Conservation (phyloP, 805 yeast genomes). For the Kodamaea kaohsiungensis region DNA sequence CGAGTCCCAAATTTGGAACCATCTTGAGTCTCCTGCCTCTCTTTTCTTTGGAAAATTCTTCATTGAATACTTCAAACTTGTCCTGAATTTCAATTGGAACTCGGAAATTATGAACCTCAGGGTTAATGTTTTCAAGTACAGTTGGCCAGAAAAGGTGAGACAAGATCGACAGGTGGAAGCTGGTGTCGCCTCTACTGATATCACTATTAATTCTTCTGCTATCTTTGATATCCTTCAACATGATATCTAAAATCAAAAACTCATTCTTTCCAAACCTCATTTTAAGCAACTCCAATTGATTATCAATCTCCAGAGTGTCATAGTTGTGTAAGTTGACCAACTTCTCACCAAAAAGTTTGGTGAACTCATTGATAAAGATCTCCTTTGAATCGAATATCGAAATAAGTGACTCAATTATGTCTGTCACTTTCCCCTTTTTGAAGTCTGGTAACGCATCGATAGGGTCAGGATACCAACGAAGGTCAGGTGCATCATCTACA, state of each 20-base stretch:
- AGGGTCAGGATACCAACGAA: conserved; percentile 83
- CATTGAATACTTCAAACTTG: conserved; percentile 45
- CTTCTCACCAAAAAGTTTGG: conserved; percentile 56
- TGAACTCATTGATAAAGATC: conserved; percentile 64
- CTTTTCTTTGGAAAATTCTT: conserved; percentile 44
- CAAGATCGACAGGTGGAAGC: conserved; percentile 59
- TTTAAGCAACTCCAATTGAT: conserved; percentile 55
- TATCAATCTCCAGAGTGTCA: conserved; percentile 38
- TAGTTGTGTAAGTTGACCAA: conserved; percentile 48
- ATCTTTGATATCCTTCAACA: conserved; percentile 71
- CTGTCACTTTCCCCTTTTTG: conserved; percentile 58
- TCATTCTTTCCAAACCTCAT: conserved; percentile 65
- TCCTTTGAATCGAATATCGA: conserved; percentile 73
- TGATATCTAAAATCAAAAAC: conserved; percentile 73
- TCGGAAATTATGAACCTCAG: conserved; percentile 38
- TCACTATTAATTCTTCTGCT: conserved; percentile 49
- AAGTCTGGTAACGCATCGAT: conserved; percentile 89
- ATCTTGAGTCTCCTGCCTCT: conserved; percentile 60
- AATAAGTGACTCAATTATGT: conserved; percentile 68
- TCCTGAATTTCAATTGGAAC: conserved; percentile 49
- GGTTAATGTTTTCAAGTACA: conserved; percentile 28
- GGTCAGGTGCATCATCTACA: conserved; percentile 40
- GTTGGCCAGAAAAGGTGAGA: conserved; percentile 85
- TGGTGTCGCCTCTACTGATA: conserved; percentile 18
- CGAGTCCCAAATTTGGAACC: conserved; percentile 61